phyloP scores from a whole-genome alignment of 2,329 filamentous ascomycete genomes.

The Ophiostoma fasciatum region DNA sequence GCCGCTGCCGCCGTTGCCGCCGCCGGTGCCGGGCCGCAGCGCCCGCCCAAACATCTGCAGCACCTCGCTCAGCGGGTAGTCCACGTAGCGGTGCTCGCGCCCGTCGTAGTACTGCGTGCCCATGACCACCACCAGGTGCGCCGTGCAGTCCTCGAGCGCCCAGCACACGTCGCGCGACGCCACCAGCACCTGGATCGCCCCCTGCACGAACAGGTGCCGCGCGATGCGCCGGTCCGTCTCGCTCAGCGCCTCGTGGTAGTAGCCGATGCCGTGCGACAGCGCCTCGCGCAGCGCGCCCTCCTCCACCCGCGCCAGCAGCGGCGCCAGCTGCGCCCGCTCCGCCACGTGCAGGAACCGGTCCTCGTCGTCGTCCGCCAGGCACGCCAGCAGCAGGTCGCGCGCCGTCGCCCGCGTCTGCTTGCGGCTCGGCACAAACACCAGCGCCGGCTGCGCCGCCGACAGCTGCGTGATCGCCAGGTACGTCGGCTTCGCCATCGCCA shows the following conservation, averaged over 20 bases:
- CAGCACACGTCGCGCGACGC: conserved; percentile 80
- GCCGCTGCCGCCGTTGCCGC: no score
- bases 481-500: conserved; percentile 92
- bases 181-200: conserved; percentile 73
- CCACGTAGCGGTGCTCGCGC: conserved; percentile 89
- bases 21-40: conserved; percentile 62
- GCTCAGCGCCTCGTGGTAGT: conserved; percentile 90
- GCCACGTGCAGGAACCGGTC: conserved; percentile 80
- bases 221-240: conserved; percentile 86
- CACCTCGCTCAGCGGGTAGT: conserved; percentile 87
- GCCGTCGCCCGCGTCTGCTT: conserved; percentile 87
- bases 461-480: conserved; percentile 81
- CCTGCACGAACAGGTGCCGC: conserved; percentile 76
- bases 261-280: conserved; percentile 84
- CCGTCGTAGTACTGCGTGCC: conserved; percentile 96
- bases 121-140: conserved; percentile 91
- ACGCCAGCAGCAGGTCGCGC: conserved; percentile 75
- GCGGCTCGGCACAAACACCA: conserved; percentile 83
- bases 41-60: conserved; percentile 98
- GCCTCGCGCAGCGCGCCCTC: conserved; percentile 81
- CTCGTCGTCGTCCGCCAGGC: conserved; percentile 77
- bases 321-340: conserved; percentile 63
- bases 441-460: conserved; percentile 74
- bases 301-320: conserved; percentile 68
- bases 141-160: conserved; percentile 78